Evolutionary conservation across 2,329 filamentous ascomycete species (phyloP).

Genomic region (Claviceps fusiformis): DNA sequence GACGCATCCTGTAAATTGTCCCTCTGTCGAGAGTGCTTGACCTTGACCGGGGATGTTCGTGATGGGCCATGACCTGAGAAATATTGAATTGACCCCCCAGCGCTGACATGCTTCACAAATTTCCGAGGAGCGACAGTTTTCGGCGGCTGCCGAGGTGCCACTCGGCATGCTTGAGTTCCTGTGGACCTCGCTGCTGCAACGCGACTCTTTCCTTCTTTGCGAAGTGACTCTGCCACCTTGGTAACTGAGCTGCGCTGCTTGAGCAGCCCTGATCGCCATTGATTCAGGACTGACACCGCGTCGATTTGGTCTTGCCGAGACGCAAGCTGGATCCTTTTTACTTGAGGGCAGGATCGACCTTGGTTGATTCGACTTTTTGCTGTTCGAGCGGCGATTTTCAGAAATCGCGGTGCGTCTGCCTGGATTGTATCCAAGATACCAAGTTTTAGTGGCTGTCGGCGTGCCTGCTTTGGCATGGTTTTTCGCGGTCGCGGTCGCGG

Average conservation of each 20-base stretch:
- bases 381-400: constrained; percentile 48
- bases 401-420: constrained; percentile 38
- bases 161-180: constrained; percentile 7
- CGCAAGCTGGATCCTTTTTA: constrained; percentile 46
- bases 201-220: constrained; percentile 2
- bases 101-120: constrained; percentile 17
- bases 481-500: neutral
- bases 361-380: constrained; percentile 31
- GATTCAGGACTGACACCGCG: constrained; percentile 34
- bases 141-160: neutral
- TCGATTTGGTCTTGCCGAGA: constrained; percentile 48
- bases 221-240: constrained; percentile 7
- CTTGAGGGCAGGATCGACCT: constrained; percentile 40
- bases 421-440: constrained; percentile 49
- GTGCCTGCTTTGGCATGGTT: neutral
- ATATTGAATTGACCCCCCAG: constrained; percentile 16
- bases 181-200: constrained; percentile 12
- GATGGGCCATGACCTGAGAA: constrained; percentile 1
- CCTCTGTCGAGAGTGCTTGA: neutral
- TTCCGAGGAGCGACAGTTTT: constrained; percentile 8
- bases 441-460: constrained; percentile 29
- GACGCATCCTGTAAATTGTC: neutral
- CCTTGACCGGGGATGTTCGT: neutral
- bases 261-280: constrained; percentile 44
- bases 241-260: constrained; percentile 25